A percentile compares a stretch with the other conserved stretches of the same genome.
Evolutionary conservation across 768 basidiomycete species (phyloP).

Genomic region (Lentinula raphanica): DNA sequence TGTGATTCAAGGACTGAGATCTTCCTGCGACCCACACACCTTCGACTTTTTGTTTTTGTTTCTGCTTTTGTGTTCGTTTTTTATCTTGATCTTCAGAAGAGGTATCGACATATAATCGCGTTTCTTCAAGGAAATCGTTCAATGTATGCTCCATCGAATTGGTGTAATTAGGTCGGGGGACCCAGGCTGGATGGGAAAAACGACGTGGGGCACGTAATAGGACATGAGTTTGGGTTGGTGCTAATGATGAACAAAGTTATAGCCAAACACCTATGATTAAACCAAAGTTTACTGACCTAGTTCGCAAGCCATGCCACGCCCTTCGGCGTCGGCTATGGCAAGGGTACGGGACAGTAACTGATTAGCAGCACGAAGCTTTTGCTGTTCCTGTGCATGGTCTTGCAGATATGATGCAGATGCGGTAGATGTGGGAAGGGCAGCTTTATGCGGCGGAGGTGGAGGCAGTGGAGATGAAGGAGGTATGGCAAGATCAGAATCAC

Average conservation of each 20-base stretch:
- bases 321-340: constrained; percentile 26
- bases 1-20: constrained; percentile 15
- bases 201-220: constrained; percentile 22
- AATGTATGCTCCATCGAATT: constrained; percentile 32
- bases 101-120: constrained; percentile 9
- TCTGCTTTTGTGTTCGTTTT: constrained; percentile 13
- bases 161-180: constrained; percentile 34
- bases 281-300: constrained; percentile 21
- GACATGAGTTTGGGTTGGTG: constrained; percentile 20
- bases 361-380: constrained; percentile 28
- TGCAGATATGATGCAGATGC: constrained; percentile 13
- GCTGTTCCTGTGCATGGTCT: constrained; percentile 20
- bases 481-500: constrained; percentile 12
- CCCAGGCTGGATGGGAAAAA: constrained; percentile 22
- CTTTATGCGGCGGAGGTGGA: background rate
- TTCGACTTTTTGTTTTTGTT: constrained; percentile 27
- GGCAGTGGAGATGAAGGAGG: constrained; percentile 11
- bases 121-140: constrained; percentile 35
- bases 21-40: constrained; percentile 42
- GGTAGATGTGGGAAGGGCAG: background rate
- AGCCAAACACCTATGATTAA: background rate
- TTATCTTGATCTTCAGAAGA: background rate
- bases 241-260: constrained; percentile 4
- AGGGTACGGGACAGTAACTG: constrained; percentile 32
- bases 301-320: constrained; percentile 30